A percentile compares a stretch with the other conserved stretches of the same genome.
Evolutionary conservation across 2,329 filamentous ascomycete species (phyloP).

Genomic region (Monilinia fructicola): DNA sequence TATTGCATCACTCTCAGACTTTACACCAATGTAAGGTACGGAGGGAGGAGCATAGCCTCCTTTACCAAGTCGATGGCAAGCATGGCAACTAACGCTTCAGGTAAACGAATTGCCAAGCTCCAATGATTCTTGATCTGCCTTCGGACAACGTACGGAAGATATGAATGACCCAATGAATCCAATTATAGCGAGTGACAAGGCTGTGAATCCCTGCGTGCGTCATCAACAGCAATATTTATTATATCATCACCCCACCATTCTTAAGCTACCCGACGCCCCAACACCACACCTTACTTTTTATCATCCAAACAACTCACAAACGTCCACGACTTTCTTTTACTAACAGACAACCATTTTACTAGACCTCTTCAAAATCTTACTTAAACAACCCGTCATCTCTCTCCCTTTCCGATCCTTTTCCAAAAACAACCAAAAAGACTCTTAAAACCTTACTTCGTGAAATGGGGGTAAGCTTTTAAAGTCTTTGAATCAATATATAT

Average conservation of each 20-base stretch:
- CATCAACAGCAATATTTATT: conserved; percentile 4
- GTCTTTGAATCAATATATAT: background rate
- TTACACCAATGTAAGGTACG: background rate
- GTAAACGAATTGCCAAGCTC: background rate
- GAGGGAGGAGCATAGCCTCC: conserved; percentile 1
- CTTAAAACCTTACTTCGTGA: conserved; percentile 16
- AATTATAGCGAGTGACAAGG: background rate
- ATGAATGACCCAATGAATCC: conserved; percentile 3
- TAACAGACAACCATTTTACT: background rate
- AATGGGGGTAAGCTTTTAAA: conserved; percentile 26
- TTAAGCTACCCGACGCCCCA: conserved; percentile 10
- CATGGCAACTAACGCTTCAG: background rate
- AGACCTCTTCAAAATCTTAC: background rate
- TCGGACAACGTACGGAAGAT: background rate
- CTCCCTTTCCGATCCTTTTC: too few relatives aligned
- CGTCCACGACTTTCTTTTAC: background rate
- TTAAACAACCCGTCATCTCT: background rate
- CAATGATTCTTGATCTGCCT: background rate
- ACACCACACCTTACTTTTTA: background rate
- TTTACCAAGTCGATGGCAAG: background rate
- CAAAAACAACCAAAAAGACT: conserved; percentile 6
- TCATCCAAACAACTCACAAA: background rate
- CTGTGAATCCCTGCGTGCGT: conserved; percentile 18
- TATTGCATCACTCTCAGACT: background rate
- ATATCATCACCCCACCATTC: conserved; percentile 19